Conservation (phyloP, 2,329 filamentous ascomycete genomes). For the Bretziella fagacearum region DNA sequence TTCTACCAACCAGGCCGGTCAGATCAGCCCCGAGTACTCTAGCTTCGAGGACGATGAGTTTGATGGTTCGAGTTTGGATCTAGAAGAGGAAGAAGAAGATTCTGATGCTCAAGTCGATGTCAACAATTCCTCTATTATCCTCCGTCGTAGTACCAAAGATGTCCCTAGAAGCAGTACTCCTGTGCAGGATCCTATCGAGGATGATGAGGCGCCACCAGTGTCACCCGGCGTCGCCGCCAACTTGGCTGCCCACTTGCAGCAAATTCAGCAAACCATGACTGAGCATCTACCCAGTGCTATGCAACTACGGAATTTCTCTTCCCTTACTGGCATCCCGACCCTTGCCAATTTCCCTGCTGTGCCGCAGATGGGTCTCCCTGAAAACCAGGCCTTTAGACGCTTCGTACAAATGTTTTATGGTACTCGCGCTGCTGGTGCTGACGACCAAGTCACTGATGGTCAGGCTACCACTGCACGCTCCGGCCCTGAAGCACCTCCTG, state of each 20-base stretch:
- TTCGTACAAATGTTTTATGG: conserved; percentile 52
- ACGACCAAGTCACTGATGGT: conserved; percentile 20
- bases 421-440: conserved; percentile 34
- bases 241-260: conserved; percentile 54
- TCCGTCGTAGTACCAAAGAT: not conserved
- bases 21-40: conserved; percentile 25
- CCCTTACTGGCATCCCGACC: conserved; percentile 38
- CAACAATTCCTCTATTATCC: not conserved
- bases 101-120: not conserved
- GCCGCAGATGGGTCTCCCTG: conserved; percentile 33
- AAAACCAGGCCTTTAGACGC: conserved; percentile 55
- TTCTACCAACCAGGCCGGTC: not conserved
- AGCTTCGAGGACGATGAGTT: conserved; percentile 29
- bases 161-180: conserved; percentile 6
- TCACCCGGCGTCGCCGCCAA: conserved; percentile 54
- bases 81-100: conserved; percentile 24
- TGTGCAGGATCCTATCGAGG: conserved; percentile 1
- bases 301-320: conserved; percentile 38
- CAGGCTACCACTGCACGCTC: not conserved
- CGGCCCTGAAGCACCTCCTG: conserved; percentile 39
- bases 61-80: conserved; percentile 23
- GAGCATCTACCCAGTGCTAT: conserved; percentile 30
- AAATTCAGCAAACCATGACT: conserved; percentile 56
- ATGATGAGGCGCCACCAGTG: not conserved
- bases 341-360: conserved; percentile 30